These are phyloP conservation scores for Pouteria glomerata DNA, from an alignment of 148 eudicot species.

Conservation along the genomic window DNA sequence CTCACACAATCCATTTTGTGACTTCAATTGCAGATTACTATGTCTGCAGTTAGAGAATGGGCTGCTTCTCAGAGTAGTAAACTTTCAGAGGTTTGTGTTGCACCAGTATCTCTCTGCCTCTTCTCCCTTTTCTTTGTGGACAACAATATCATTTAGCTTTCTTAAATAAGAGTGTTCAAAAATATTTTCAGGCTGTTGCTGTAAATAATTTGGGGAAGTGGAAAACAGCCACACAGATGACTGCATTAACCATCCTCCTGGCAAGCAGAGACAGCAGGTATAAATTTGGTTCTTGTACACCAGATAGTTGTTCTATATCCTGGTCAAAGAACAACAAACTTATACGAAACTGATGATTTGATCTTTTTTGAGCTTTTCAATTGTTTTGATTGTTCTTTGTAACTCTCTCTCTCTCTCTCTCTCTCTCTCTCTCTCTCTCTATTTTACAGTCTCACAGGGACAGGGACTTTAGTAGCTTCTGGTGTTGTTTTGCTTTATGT, in stretches of 20 bases:
- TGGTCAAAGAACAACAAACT: not conserved
- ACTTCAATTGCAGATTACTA: slow-evolving; percentile 67
- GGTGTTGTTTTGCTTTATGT: slow-evolving; percentile 75
- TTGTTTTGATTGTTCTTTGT: no score
- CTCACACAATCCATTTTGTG: slow-evolving; percentile 10
- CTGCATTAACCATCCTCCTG: slow-evolving; percentile 74
- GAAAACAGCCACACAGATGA: slow-evolving; percentile 99
- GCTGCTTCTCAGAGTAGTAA: slow-evolving; percentile 82
- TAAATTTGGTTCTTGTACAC: slow-evolving; percentile 4
- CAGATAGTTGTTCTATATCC: not conserved
- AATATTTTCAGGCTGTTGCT: slow-evolving; percentile 78
- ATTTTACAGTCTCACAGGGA: slow-evolving; percentile 48
- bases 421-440: slow-evolving; percentile 4
- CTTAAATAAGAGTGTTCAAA: slow-evolving; percentile 11
- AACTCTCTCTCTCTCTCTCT: not conserved
- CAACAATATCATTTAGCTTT: slow-evolving; percentile 6
- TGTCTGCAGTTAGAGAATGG: slow-evolving; percentile 99
- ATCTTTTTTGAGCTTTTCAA: not conserved
- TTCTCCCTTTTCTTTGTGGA: not conserved
- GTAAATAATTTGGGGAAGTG: slow-evolving; percentile 97
- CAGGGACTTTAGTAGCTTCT: slow-evolving; percentile 49
- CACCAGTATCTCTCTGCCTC: not conserved
- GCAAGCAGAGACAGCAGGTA: slow-evolving; percentile 88
- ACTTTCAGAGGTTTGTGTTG: slow-evolving; percentile 63
- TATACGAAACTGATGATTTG: no score